These are phyloP conservation scores for Gossypium gossypioides DNA, from an alignment of 441 rosid species.

Conservation along the genomic window DNA sequence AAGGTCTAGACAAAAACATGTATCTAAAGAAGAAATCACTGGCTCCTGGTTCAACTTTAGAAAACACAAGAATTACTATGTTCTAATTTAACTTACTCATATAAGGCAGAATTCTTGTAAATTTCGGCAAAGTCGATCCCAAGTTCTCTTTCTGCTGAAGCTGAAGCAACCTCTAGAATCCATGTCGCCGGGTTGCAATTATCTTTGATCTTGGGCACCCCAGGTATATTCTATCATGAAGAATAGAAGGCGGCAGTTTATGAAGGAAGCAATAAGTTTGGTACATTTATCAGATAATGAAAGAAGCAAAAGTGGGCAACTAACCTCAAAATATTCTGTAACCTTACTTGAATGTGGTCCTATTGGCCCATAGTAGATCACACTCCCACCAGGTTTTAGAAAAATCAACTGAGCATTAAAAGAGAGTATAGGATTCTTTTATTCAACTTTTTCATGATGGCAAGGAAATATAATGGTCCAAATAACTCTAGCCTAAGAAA, in stretches of 20 bases:
- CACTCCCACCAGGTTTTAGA: conserved; percentile 50
- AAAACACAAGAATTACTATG: neutral
- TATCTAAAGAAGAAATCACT: no score
- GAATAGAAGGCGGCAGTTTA: neutral
- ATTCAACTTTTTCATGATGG: neutral
- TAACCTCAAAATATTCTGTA: conserved; percentile 51
- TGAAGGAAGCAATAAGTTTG: neutral
- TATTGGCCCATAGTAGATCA: conserved; percentile 52
- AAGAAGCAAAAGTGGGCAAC: neutral
- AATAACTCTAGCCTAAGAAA: neutral
- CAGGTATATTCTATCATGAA: conserved; percentile 27
- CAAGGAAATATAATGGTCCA: neutral
- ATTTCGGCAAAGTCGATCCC: conserved; percentile 38
- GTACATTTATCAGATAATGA: neutral
- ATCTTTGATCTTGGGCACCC: conserved; percentile 33
- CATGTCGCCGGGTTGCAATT: conserved; percentile 58
- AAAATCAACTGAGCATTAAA: conserved; percentile 29
- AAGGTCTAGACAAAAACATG: no score
- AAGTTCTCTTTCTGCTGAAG: conserved; percentile 38
- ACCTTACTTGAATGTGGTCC: conserved; percentile 43
- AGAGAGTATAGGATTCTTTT: neutral
- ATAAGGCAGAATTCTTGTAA: conserved; percentile 32
- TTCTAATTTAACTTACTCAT: conserved; percentile 26
- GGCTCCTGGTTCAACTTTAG: neutral
- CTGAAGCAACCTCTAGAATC: conserved; percentile 52